A percentile compares a stretch with the other conserved stretches of the same genome.
These are phyloP conservation scores for Nicotiana otophora DNA, from an alignment of 257 asterid genomes.

Conservation along the genomic window DNA sequence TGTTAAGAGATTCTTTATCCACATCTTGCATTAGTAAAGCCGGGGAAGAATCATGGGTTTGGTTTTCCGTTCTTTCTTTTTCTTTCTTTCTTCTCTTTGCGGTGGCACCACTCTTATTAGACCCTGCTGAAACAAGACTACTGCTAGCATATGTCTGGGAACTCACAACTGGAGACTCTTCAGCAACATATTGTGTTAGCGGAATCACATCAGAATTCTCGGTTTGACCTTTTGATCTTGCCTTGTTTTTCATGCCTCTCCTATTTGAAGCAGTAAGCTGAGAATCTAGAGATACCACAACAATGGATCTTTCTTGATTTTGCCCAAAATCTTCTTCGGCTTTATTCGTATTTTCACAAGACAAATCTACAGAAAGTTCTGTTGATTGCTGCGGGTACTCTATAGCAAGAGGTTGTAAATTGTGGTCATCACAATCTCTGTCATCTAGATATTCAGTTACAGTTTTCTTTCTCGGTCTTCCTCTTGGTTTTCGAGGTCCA, in stretches of 20 bases:
- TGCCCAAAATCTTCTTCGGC: constrained; percentile 6
- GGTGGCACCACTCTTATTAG: constrained; percentile 18
- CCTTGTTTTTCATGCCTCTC: constrained; percentile 25
- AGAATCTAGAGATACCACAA: not conserved
- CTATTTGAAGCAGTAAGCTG: constrained; percentile 21
- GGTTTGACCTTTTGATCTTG: constrained; percentile 19
- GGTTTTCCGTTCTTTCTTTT: constrained; percentile 20
- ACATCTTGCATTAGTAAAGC: constrained; percentile 25
- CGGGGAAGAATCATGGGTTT: constrained; percentile 18
- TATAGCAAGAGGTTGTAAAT: constrained; percentile 19
- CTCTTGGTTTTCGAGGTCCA: constrained; percentile 35
- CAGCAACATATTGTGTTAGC: constrained; percentile 26
- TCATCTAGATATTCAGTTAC: constrained; percentile 25
- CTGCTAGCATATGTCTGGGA: constrained; percentile 17
- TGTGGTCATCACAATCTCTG: constrained; percentile 14
- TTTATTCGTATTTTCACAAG: constrained; percentile 5
- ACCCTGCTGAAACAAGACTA: constrained; percentile 23
- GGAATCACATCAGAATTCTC: constrained; percentile 20
- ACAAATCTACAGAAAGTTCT: constrained; percentile 6
- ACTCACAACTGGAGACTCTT: constrained; percentile 24
- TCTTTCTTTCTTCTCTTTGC: constrained; percentile 21
- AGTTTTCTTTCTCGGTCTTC: constrained; percentile 46
- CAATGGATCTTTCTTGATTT: not conserved
- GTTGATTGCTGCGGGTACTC: constrained; percentile 18
- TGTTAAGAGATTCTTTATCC: constrained; percentile 18